Percentiles rank a stretch among this genome's conserved stretches.
These are phyloP conservation scores for Apiospora rasikravindrae DNA, from an alignment of 2,329 filamentous ascomycete genomes.

Conservation along the genomic window DNA sequence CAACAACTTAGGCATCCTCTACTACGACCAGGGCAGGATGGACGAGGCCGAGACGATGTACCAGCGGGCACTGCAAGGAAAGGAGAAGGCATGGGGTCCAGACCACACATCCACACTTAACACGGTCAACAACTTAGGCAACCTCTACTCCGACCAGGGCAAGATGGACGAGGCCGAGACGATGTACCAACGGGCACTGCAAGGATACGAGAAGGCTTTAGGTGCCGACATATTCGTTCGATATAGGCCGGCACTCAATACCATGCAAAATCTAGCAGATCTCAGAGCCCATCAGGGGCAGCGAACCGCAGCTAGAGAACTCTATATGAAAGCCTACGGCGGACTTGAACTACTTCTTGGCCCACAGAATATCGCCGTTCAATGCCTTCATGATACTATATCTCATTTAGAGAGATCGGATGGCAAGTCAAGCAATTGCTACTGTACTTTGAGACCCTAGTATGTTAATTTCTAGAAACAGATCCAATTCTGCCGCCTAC, in stretches of 20 bases:
- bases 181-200: too few relatives aligned
- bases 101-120: conserved; percentile 14
- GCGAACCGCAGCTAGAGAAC: neutral
- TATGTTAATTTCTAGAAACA: neutral
- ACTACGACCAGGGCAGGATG: neutral
- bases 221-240: neutral
- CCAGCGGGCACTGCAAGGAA: too few relatives aligned
- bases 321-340: neutral
- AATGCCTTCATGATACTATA: neutral
- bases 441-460: neutral
- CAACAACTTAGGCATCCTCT: conserved; percentile 24
- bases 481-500: neutral
- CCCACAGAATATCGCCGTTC: neutral
- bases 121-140: conserved; percentile 26
- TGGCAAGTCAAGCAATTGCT: neutral
- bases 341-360: neutral
- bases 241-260: conserved; percentile 12
- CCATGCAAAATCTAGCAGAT: neutral
- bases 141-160: neutral
- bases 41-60: too few relatives aligned
- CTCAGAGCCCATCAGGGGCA: neutral
- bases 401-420: neutral
- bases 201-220: neutral
- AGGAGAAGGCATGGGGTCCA: conserved; percentile 4
- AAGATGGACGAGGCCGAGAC: too few relatives aligned